A percentile compares a stretch with the other conserved stretches of the same genome.
These are phyloP conservation scores for Persicaria maculosa DNA, from an alignment of 148 eudicot genomes.

Conservation along the genomic window DNA sequence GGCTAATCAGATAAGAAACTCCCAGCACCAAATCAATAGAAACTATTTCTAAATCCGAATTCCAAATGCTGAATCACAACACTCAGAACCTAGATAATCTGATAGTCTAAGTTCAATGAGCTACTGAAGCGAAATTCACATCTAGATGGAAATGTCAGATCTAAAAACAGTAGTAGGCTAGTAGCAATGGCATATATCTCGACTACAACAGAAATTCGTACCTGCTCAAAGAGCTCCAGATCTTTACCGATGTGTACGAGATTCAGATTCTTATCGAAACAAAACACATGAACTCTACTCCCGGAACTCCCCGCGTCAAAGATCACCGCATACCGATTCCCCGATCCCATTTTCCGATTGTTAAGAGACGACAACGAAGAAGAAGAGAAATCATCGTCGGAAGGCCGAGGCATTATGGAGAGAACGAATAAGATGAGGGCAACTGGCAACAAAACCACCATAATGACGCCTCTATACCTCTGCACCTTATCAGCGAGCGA, in stretches of 20 bases:
- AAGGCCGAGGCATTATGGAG: slow-evolving; percentile 46
- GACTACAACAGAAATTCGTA: slow-evolving; percentile 3
- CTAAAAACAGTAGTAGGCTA: slow-evolving; percentile 10
- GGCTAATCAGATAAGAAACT: neutral
- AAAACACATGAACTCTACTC: slow-evolving; percentile 93
- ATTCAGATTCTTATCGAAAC: slow-evolving; percentile 70
- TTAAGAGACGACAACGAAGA: slow-evolving; percentile 12
- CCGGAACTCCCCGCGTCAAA: slow-evolving; percentile 98
- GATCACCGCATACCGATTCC: slow-evolving; percentile 58
- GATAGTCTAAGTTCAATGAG: neutral
- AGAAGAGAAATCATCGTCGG: slow-evolving; percentile 17
- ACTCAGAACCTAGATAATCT: neutral
- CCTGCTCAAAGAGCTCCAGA: slow-evolving; percentile 53
- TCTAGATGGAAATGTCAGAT: neutral
- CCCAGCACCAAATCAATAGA: neutral
- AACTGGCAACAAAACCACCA: slow-evolving; percentile 55
- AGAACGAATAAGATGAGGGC: slow-evolving; percentile 51
- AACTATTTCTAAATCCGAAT: neutral
- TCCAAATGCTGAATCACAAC: neutral
- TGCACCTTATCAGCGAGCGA: slow-evolving; percentile 45
- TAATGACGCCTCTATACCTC: slow-evolving; percentile 41
- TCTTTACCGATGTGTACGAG: slow-evolving; percentile 69
- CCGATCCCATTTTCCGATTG: slow-evolving; percentile 38
- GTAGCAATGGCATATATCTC: neutral
- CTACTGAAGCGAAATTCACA: neutral